Conservation (phyloP, 768 basidiomycete species). For the Trametes maxima region DNA sequence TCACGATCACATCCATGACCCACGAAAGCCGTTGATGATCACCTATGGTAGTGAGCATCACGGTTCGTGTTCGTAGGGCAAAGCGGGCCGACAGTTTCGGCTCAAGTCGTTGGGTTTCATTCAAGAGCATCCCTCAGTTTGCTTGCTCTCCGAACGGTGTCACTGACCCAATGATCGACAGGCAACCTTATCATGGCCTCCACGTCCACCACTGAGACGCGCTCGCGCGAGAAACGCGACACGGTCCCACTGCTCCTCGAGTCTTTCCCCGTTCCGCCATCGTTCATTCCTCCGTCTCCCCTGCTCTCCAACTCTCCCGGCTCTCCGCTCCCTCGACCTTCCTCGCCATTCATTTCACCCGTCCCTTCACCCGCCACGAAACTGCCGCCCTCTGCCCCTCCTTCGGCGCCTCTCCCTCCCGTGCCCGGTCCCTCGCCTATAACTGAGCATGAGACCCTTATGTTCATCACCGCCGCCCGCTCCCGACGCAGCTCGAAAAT, state of each 20-base stretch:
- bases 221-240: conserved; percentile 25
- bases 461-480: conserved; percentile 40
- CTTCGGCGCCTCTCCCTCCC: conserved; percentile 62
- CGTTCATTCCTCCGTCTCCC: conserved; percentile 34
- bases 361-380: conserved; percentile 14
- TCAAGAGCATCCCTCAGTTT: neutral
- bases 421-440: conserved; percentile 64
- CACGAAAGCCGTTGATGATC: too few relatives aligned
- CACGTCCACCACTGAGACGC: conserved; percentile 19
- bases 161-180: conserved; percentile 5
- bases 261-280: conserved; percentile 37
- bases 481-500: conserved; percentile 39
- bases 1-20: too few relatives aligned
- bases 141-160: neutral
- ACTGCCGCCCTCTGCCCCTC: conserved; percentile 52
- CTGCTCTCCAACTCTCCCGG: conserved; percentile 10
- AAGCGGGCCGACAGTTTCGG: too few relatives aligned
- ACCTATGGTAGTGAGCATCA: too few relatives aligned
- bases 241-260: conserved; percentile 34
- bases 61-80: too few relatives aligned
- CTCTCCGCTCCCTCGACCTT: conserved; percentile 10
- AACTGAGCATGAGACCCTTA: conserved; percentile 49
- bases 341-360: conserved; percentile 19
- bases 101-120: too few relatives aligned
- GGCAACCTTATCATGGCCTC: conserved; percentile 19